Base-by-base conservation (phyloP, 495 filamentous ascomycete species). In the Bathelium albidoporum region DNA sequence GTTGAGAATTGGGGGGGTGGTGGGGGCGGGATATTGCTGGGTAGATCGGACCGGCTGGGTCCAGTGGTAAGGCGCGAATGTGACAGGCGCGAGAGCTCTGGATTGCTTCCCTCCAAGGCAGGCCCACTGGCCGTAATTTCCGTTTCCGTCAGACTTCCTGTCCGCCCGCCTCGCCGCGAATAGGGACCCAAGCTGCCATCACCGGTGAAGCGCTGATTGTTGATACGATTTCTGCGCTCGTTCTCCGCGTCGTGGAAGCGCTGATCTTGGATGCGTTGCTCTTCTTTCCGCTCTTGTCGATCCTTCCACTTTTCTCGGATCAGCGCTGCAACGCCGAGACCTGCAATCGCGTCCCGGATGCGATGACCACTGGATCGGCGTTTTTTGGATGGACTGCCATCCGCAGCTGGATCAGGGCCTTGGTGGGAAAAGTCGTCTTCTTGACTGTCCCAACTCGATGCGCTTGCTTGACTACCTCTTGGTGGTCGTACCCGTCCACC, bases 241-340 rank as follows among this genome's bases (percentile, higher is more conserved):
- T 89, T 83, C 39, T 88, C 78, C n/a, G 77, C 71, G 32, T 86
- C 82, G 41, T 73, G 78, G 45, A 74, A 74, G 45, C 79, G 82
- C 24, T 89, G 78, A 2, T 82, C 80, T 34, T 85, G 83, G 18
- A 89, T 59, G n/a, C 86, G 80, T 18, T 79, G 81, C 45, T 89
- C 79, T 60, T 89, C 86, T 67, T 83, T 85, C 55, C 80, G 77
- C 18, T 83, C 82, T 65, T 79, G 81, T 12, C 82, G 77, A 55
- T 82, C 82, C 39, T 80, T 85, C 68, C 87, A 84, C 68, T 85
- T 79, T 70, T 85, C 88, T 73, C 85, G 73, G 75, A 83, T 73
- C 66, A 89, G 74, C 70, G 87, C 76, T 77, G 82, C 73, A 9
- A 81, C 80, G 12, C 91, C 91, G 4, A 90, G 75, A 1, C 83